A percentile compares a stretch with the other conserved stretches of the same genome.
Evolutionary conservation across 2,329 filamentous ascomycete species (phyloP).

Genomic region (Aspergillus ruber): DNA sequence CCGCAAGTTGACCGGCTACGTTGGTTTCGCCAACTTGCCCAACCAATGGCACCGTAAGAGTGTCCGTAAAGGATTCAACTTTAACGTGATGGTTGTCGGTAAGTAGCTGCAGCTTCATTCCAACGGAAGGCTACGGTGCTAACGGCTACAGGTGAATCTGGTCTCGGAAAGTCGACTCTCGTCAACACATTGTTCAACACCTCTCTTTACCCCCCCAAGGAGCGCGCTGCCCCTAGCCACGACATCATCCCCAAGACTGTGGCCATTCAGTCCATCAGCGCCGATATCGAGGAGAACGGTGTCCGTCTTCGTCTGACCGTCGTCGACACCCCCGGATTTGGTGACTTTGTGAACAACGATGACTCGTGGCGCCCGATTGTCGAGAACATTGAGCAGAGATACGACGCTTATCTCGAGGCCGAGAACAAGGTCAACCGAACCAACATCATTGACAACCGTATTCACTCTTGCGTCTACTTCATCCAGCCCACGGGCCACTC

Average conservation of each 20-base stretch:
- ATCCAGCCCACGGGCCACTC: slow-evolving; percentile 98
- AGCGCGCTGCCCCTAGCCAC: slow-evolving; percentile 93
- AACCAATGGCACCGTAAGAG: slow-evolving; percentile 99
- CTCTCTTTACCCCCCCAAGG: slow-evolving; percentile 95
- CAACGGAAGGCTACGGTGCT: neutral
- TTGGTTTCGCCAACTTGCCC: slow-evolving; percentile 95
- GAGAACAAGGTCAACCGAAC: slow-evolving; percentile 99
- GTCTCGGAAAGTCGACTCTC: slow-evolving; percentile 95
- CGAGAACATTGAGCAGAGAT: slow-evolving; percentile 99
- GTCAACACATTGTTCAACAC: slow-evolving; percentile 99
- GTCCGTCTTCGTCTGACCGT: slow-evolving; percentile 94
- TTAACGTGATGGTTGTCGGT: slow-evolving; percentile 99
- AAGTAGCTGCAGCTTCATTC: slow-evolving; percentile 49
- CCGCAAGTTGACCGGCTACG: slow-evolving; percentile 95
- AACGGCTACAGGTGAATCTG: slow-evolving; percentile 74
- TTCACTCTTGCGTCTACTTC: slow-evolving; percentile 99
- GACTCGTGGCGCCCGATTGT: slow-evolving; percentile 99
- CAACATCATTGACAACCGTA: slow-evolving; percentile 99
- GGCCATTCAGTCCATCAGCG: slow-evolving; percentile 88
- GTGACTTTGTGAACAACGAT: slow-evolving; percentile 99
- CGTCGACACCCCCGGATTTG: slow-evolving; percentile 95
- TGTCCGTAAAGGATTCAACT: slow-evolving; percentile 99
- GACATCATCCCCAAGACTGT: slow-evolving; percentile 99
- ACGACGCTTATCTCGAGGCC: slow-evolving; percentile 94
- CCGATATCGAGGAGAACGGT: slow-evolving; percentile 96